Percentiles rank a stretch among this genome's conserved stretches.
Conservation (phyloP, 2,329 filamentous ascomycete species). For the Pyrenophora tritici-repentis region DNA sequence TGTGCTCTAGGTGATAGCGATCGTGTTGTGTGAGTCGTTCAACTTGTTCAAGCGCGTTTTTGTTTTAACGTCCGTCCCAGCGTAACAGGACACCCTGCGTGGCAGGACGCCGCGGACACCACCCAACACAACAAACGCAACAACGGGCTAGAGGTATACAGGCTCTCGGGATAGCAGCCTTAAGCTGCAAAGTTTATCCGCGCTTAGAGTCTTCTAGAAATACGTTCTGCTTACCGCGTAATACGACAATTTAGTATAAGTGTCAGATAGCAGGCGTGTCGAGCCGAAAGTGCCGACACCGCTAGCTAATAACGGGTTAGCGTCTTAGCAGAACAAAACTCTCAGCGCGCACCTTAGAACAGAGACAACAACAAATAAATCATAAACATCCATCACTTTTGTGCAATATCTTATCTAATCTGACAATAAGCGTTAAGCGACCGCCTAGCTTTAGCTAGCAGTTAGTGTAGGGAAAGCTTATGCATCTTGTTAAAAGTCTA, state of each 20-base stretch:
- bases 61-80: background rate
- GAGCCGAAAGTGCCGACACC: too few species aligned
- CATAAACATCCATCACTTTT: too few species aligned
- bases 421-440: background rate
- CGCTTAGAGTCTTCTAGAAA: background rate
- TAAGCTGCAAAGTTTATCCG: background rate
- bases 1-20: too few species aligned
- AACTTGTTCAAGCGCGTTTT: too few species aligned
- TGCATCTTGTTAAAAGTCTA: background rate
- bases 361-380: too few species aligned
- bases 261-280: too few species aligned
- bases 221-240: background rate
- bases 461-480: background rate
- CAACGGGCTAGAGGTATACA: background rate
- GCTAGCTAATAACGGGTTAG: too few species aligned
- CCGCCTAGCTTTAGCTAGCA: background rate
- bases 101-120: background rate
- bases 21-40: too few species aligned
- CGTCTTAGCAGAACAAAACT: too few species aligned
- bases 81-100: background rate
- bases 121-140: background rate
- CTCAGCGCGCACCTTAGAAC: too few species aligned
- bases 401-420: too few species aligned
- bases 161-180: background rate
- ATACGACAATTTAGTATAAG: background rate